Evolutionary conservation across 345 rosid species (phyloP).

Genomic region (Pugionium dolabratum): DNA sequence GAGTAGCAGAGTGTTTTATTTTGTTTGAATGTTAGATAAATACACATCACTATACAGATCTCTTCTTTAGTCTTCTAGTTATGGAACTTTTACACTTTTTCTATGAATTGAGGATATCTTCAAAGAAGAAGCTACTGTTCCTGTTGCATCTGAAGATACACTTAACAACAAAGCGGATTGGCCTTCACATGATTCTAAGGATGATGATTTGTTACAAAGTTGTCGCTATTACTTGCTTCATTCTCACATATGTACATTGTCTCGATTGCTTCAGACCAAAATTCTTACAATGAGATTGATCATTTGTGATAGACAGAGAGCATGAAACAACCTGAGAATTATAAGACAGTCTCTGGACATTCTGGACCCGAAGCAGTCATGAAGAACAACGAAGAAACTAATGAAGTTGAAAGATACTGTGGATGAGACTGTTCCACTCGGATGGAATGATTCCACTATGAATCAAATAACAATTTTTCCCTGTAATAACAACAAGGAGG

Average conservation of each 20-base stretch:
- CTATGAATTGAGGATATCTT: constrained; percentile 68
- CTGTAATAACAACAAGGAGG: too few relatives aligned
- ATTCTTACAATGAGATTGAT: too few relatives aligned
- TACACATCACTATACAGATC: background rate
- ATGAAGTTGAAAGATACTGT: too few relatives aligned
- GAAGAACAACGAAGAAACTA: too few relatives aligned
- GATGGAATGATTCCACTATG: too few relatives aligned
- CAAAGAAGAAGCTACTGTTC: constrained; percentile 72
- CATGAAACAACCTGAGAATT: too few relatives aligned
- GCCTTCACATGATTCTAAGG: constrained; percentile 98
- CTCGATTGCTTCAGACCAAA: background rate
- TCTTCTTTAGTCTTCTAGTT: constrained; percentile 5
- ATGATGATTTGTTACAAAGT: constrained; percentile 52
- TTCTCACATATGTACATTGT: constrained; percentile 20
- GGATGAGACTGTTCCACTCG: too few relatives aligned
- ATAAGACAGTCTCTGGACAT: too few relatives aligned
- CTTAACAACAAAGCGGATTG: constrained; percentile 72
- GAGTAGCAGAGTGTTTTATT: constrained; percentile 19
- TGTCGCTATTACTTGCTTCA: background rate
- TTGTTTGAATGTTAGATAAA: constrained; percentile 1
- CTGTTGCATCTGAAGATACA: constrained; percentile 52
- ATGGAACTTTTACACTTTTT: constrained; percentile 29
- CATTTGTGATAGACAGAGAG: too few relatives aligned
- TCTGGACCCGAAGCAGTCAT: too few relatives aligned
- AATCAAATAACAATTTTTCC: too few relatives aligned